Evolutionary conservation across 192 early-diverging fungal genomes (phyloP).

Genomic region (Umbelopsis sp.): DNA sequence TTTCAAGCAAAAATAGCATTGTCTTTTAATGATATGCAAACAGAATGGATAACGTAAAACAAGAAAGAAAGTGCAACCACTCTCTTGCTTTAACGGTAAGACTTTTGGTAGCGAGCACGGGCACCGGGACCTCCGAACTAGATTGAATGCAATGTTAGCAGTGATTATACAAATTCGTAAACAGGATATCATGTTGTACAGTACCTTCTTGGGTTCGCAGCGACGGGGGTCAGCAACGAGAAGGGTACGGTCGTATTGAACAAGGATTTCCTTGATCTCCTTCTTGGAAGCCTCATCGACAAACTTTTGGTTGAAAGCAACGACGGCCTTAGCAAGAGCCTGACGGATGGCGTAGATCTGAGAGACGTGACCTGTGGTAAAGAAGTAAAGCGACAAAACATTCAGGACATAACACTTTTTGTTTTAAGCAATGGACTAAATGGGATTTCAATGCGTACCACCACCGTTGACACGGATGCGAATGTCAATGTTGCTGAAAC

Average conservation of each 20-base stretch:
- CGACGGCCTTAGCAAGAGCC: constrained; percentile 98
- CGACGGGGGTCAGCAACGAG: constrained; percentile 99
- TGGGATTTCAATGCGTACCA: constrained; percentile 41
- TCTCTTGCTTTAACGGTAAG: constrained; percentile 73
- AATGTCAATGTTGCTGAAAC: constrained; percentile 96
- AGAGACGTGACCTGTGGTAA: constrained; percentile 71
- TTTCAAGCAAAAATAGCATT: constrained; percentile 19
- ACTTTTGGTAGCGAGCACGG: constrained; percentile 93
- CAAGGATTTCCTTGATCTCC: constrained; percentile 95
- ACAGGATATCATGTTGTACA: background rate
- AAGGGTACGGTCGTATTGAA: constrained; percentile 93
- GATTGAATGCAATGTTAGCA: too few species aligned
- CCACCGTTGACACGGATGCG: constrained; percentile 96
- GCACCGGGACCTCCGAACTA: constrained; percentile 98
- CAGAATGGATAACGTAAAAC: constrained; percentile 21
- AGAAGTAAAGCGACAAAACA: background rate
- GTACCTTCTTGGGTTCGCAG: constrained; percentile 95
- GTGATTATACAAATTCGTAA: too few species aligned
- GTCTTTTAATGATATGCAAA: constrained; percentile 20
- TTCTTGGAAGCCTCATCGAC: constrained; percentile 99
- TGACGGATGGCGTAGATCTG: constrained; percentile 99
- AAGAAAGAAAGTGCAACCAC: background rate
- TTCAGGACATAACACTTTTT: background rate
- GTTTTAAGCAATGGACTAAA: background rate
- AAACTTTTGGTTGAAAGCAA: constrained; percentile 99